These are phyloP conservation scores for Periconia macrospinosa DNA, from an alignment of 2,329 filamentous ascomycete species.

Conservation along the genomic window DNA sequence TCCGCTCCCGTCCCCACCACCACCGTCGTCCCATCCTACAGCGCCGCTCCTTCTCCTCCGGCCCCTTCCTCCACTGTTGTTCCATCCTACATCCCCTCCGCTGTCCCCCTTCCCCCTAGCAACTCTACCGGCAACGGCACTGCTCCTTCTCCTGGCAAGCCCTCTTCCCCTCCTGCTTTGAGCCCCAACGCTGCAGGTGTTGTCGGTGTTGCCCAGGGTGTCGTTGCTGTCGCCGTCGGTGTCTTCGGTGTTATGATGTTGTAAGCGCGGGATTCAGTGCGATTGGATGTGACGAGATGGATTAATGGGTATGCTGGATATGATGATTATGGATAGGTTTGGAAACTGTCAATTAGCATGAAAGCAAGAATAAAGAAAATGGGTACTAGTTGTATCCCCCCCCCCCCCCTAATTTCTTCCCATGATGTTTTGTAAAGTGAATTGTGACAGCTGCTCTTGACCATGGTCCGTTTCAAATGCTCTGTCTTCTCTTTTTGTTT, in stretches of 20 bases:
- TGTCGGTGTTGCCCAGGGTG: background rate
- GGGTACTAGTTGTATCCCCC: too few species aligned
- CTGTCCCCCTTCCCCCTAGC: background rate
- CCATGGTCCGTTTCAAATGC: too few species aligned
- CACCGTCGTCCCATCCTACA: background rate
- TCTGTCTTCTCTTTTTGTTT: too few species aligned
- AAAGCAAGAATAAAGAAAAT: too few species aligned
- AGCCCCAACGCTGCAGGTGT: background rate
- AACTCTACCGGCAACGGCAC: background rate
- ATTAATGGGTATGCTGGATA: background rate
- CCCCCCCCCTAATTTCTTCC: too few species aligned
- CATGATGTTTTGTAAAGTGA: too few species aligned
- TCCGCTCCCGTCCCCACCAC: background rate
- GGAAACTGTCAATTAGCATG: too few species aligned
- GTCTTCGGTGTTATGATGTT: slow-evolving; percentile 1
- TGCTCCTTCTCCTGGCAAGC: background rate
- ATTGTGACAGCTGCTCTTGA: too few species aligned
- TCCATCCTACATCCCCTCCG: background rate
- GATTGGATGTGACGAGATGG: background rate
- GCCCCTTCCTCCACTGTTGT: background rate
- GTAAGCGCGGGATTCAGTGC: background rate
- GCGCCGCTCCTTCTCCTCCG: background rate
- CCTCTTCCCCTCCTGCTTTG: background rate
- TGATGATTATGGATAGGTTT: background rate
- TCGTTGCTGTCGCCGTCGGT: background rate